Percentiles rank a stretch among this genome's conserved stretches.
Evolutionary conservation across 352 stramenopile species (phyloP).

Genomic region (Globisporangium nagaii): DNA sequence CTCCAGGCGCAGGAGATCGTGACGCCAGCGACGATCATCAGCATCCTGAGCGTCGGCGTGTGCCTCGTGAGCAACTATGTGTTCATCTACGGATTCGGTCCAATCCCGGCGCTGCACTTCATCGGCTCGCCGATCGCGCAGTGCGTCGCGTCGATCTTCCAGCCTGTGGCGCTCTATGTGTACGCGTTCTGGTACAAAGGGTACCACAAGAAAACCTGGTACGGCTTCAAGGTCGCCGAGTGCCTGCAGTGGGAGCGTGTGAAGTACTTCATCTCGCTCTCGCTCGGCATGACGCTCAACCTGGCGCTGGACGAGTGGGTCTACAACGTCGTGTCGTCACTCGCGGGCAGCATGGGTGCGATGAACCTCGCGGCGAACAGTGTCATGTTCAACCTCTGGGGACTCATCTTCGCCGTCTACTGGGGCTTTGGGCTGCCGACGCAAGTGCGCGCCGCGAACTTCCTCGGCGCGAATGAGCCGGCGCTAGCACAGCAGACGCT

Average conservation of each 20-base stretch:
- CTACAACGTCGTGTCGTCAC: constrained; percentile 70
- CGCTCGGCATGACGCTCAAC: constrained; percentile 74
- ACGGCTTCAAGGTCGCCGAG: constrained; percentile 43
- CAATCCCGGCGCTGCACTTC: constrained; percentile 55
- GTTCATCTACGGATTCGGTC: constrained; percentile 73
- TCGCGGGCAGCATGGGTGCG: constrained; percentile 57
- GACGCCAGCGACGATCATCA: constrained; percentile 73
- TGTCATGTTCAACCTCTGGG: constrained; percentile 81
- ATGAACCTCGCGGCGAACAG: constrained; percentile 71
- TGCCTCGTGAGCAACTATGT: constrained; percentile 67
- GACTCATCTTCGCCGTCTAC: constrained; percentile 78
- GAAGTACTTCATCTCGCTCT: constrained; percentile 56
- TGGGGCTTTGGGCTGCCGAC: constrained; percentile 79
- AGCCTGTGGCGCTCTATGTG: constrained; percentile 53
- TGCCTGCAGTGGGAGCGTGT: constrained; percentile 64
- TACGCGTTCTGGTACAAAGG: constrained; percentile 80
- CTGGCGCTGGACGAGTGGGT: constrained; percentile 76
- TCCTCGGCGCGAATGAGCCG: constrained; percentile 60
- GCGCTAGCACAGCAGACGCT: constrained; percentile 50
- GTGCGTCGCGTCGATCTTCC: constrained; percentile 63
- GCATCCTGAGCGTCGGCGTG: constrained; percentile 56
- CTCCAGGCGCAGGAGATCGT: constrained; percentile 79
- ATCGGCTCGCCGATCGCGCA: constrained; percentile 72
- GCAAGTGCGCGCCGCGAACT: constrained; percentile 74
- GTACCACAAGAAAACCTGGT: constrained; percentile 80